phyloP scores from a whole-genome alignment of 192 early-diverging fungal species.

The Coemansia reversa region DNA sequence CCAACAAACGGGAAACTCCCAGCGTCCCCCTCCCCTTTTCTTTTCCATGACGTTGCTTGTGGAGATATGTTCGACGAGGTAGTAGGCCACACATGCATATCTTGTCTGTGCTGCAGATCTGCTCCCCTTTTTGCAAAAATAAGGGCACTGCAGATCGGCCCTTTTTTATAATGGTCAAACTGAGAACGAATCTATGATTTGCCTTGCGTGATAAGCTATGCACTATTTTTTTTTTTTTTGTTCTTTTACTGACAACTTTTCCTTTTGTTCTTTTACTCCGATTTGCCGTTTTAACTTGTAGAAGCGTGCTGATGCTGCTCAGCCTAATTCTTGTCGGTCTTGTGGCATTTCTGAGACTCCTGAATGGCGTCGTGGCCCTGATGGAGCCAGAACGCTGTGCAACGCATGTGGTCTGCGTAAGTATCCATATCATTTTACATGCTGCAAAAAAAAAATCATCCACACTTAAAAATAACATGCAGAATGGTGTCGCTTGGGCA shows the following conservation, averaged over 20 bases:
- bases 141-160: neutral
- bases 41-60: neutral
- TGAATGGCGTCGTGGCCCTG: conserved; percentile 92
- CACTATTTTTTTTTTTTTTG: neutral
- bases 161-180: conserved; percentile 5
- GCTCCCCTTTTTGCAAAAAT: neutral
- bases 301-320: conserved; percentile 56
- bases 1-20: neutral
- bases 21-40: neutral
- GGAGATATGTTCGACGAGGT: neutral
- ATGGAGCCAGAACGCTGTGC: conserved; percentile 87
- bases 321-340: conserved; percentile 67
- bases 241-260: neutral
- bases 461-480: neutral
- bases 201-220: neutral
- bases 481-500: no score
- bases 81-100: neutral
- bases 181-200: conserved; percentile 11
- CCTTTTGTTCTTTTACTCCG: neutral
- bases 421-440: conserved; percentile 21
- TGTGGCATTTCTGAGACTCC: conserved; percentile 88
- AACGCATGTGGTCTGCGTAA: conserved; percentile 92
- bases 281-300: conserved; percentile 11
- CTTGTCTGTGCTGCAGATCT: neutral
- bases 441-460: neutral